Base-by-base conservation (phyloP, 768 basidiomycete species). In the Cystobasidium ongulense region DNA sequence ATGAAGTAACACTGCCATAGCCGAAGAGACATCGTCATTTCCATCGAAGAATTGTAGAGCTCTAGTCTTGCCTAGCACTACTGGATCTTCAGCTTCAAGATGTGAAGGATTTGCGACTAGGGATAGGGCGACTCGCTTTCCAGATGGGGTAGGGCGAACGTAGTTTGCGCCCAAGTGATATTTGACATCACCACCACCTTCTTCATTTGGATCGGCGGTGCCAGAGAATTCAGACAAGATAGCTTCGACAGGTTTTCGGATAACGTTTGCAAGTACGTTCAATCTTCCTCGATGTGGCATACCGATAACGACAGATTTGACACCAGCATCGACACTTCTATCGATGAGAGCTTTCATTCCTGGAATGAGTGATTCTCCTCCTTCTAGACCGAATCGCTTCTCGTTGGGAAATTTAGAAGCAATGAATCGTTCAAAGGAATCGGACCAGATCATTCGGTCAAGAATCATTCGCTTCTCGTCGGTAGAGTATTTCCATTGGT, bases 331-430 rank as follows among this genome's bases (percentile, higher is more conserved):
- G 77, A 99, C 96, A 23, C 94, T 96, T 75, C 93, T 89, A 81
- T 99, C 96, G 75, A 99, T 96, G 80, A 99, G 88, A 0, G 95
- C 96, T 84, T 99, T 99, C 96, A 99, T 99, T 66, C 96, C 96
- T 33, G 96, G 96, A 78, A 98, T 90, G 77, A 99, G 88, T 33
- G 92, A 87, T 83, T 99, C 96, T 82, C 93, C 96, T 70, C 96
- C 96, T 82, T 99, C 96, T 52, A 99, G 86, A 82, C 96, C 96
- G 82, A 99, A 99, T 59, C 96, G 90, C 83, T 99, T 99, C 85
- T 99, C 96, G 83, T 97, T 99, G 77, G 96, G 96, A 83, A 91
- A 96, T 82, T 98, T 99, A 85, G 88, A 90, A 25, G 93, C 90
- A 76, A 99, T 93, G 86, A 97, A 99, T 80, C 93, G 93, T 82